Conservation (phyloP, 495 filamentous ascomycete species). For the Extremus antarcticus region DNA sequence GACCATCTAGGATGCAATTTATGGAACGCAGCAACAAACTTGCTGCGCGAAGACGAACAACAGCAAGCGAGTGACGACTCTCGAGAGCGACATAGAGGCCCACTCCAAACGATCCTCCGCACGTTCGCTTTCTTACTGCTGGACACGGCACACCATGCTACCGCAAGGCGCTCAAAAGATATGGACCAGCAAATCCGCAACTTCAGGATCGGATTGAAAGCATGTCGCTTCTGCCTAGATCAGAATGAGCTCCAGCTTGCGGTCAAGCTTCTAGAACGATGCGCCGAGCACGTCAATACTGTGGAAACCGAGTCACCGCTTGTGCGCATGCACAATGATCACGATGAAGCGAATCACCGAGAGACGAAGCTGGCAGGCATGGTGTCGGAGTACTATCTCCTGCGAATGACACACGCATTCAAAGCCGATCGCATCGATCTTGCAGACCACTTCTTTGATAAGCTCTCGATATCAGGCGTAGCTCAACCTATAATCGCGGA, state of each 20-base stretch:
- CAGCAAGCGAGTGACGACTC: not conserved
- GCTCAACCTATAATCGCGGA: conserved; percentile 42
- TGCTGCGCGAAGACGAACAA: conserved; percentile 26
- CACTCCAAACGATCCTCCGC: conserved; percentile 37
- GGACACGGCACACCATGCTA: conserved; percentile 42
- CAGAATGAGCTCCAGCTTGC: conserved; percentile 45
- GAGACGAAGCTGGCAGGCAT: conserved; percentile 28
- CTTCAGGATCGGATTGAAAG: conserved; percentile 56
- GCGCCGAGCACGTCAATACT: conserved; percentile 50
- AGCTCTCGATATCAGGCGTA: conserved; percentile 32
- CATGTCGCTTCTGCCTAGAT: conserved; percentile 52
- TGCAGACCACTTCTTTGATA: conserved; percentile 65
- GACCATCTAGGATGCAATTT: conserved; percentile 44
- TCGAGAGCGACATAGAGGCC: not conserved
- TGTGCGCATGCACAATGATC: conserved; percentile 7
- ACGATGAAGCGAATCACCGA: conserved; percentile 24
- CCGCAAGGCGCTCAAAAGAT: conserved; percentile 29
- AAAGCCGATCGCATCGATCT: conserved; percentile 57
- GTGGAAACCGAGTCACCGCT: conserved; percentile 33
- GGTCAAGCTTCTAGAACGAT: conserved; percentile 49
- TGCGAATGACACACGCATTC: conserved; percentile 57
- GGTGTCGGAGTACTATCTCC: conserved; percentile 55
- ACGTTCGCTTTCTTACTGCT: conserved; percentile 63
- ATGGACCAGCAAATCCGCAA: conserved; percentile 36
- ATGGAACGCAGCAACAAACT: conserved; percentile 57